Base-by-base conservation (phyloP, 805 yeast genomes). In the Starmera caribaea region DNA sequence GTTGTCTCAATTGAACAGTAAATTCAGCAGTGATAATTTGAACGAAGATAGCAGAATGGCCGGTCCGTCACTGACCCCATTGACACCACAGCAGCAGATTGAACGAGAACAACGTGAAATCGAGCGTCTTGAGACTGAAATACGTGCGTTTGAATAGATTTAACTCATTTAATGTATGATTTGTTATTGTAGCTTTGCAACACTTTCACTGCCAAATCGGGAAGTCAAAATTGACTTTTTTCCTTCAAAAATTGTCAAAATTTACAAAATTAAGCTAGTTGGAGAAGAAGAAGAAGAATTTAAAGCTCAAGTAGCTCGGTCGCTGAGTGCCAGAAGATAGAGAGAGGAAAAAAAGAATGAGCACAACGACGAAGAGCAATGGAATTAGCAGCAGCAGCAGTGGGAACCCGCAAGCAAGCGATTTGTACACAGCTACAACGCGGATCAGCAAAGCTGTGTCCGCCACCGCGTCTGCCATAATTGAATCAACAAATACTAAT, bases 391-490 rank as follows among this genome's bases (percentile, higher is more conserved):
- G 6, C 26, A 21, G 26, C 26, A 9, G 26, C 9, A 21, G 8
- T 21, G 6, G 26, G 26, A 21, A 21, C 8, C 26, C 6, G 6
- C 26, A 21, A 21, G 26, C 26, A 9, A 21, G 26, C 26, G 59
- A 53, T 38, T 16, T 56, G 5, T 46, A 58, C 49, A 48, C 53
- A 42, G 48, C 60, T 32, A 56, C 69, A 8, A 42, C 63, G 10
- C 55, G 66, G 41, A 47, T 72, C 32, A 66, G 74, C 10, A 68
- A 64, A 43, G 71, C 77, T 2, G 65, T 75, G 34, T 69, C 77
- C 0, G 67, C 77, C 3, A 74, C 81, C 2, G 80, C 81, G 1
- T 68, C 78, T 9, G 75, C 73, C 2, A 46, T 75, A 21, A 69
- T 74, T 27, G 46, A 47, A 14, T 44, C 45, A 27, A 37, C 48